Percentiles rank a stretch among this genome's conserved stretches.
phyloP scores from a whole-genome alignment of 768 basidiomycete genomes.

The Tricholoma matsutake region DNA sequence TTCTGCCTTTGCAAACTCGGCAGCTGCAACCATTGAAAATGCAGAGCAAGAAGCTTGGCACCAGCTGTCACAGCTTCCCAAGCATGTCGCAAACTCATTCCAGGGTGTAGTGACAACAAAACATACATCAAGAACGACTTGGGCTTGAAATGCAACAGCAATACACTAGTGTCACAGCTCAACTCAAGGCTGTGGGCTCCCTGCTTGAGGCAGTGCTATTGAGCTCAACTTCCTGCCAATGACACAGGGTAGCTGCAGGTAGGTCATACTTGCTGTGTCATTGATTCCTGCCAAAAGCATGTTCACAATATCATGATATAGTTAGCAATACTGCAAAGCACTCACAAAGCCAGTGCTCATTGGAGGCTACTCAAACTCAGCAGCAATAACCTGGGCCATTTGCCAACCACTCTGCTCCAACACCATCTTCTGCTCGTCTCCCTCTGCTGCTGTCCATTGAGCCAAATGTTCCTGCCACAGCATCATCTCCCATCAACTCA shows the following conservation, averaged over 20 bases:
- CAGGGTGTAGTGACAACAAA: slow-evolving; percentile 1
- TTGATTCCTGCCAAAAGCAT: too few species aligned
- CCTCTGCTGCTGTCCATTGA: too few species aligned
- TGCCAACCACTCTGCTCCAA: too few species aligned
- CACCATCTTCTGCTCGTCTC: too few species aligned
- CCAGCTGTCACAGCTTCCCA: neutral
- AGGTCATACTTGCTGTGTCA: neutral
- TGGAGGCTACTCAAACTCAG: too few species aligned
- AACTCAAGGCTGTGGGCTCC: neutral
- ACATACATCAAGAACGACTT: neutral
- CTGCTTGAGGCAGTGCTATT: neutral
- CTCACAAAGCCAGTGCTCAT: too few species aligned
- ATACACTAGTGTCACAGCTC: neutral
- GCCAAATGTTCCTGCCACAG: too few species aligned
- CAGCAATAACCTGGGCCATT: too few species aligned
- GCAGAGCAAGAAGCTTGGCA: neutral
- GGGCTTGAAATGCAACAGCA: neutral
- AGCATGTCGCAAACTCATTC: neutral
- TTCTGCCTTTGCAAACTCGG: neutral
- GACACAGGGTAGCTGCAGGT: neutral
- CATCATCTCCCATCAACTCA: too few species aligned
- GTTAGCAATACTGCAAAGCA: too few species aligned
- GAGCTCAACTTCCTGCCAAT: neutral
- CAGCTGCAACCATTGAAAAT: neutral
- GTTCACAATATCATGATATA: too few species aligned